Evolutionary conservation across 225 moss, liverwort and hornwort species (phyloP).

Genomic region (Marchantia paleacea): DNA sequence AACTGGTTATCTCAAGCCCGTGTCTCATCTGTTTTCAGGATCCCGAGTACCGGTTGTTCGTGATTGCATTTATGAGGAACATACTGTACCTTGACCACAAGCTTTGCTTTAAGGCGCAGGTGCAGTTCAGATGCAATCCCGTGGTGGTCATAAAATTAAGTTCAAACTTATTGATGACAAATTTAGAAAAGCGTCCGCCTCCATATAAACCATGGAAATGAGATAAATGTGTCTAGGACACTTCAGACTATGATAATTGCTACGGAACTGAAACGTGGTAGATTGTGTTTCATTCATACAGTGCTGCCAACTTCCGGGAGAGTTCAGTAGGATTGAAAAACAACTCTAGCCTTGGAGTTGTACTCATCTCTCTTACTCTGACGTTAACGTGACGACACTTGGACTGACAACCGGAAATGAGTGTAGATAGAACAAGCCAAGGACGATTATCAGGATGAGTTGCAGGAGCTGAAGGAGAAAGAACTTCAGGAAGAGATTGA

Average conservation of each 20-base stretch:
- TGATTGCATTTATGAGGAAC: slow-evolving; percentile 70
- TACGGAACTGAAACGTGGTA: no score
- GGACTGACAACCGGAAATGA: neutral
- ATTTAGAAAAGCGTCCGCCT: no score
- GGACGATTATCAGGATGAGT: slow-evolving; percentile 81
- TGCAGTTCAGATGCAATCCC: slow-evolving; percentile 44
- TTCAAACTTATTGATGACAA: neutral
- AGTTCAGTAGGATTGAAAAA: no score
- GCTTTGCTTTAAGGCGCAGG: slow-evolving; percentile 69
- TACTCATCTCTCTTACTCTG: no score
- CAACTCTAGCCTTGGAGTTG: no score
- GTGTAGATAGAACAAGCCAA: slow-evolving; percentile 64
- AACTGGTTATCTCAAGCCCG: neutral
- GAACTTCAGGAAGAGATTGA: slow-evolving; percentile 62
- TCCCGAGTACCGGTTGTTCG: slow-evolving; percentile 71
- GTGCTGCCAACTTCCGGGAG: no score
- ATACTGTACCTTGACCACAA: slow-evolving; percentile 90
- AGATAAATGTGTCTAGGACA: no score
- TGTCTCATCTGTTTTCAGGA: slow-evolving; percentile 45
- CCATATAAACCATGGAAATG: no score
- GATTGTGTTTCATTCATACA: no score
- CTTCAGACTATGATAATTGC: no score
- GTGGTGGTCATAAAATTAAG: neutral
- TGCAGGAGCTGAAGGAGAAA: slow-evolving; percentile 63
- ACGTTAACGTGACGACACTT: no score